Base-by-base conservation (phyloP, 805 yeast species). In the Tetrapisispora phaffii region DNA sequence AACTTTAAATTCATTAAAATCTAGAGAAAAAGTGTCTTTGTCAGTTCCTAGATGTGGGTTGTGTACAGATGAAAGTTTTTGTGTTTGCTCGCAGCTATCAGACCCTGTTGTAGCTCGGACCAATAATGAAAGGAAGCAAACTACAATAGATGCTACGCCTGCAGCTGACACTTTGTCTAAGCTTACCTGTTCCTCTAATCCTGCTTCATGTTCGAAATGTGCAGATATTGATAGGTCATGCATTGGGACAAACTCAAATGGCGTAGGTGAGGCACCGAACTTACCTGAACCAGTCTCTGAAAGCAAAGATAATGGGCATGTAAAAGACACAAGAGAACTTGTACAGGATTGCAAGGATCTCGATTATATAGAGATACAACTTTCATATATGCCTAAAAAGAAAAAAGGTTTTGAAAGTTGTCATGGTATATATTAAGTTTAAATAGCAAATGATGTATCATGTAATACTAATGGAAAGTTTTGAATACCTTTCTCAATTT, bases 21-120 rank as follows among this genome's bases (percentile, higher is more conserved):
- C 38, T 2, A 20, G n/a, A 12, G 7, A 20, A 34, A 8, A 4
- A 5, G n/a, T 29, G 7, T 36, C 29, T 34, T 42, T 41, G 19
- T 43, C 33, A 7, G 44, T 19, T n/a, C 34, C 16, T 3, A 34
- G 28, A 47, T 90, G 97, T 65, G 97, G 97, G 0, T 89, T 90
- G 63, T 90, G 97, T 59, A 78, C 95, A 0, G 95, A 85, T 53
- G 93, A 80, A 53, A 80, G 95, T 0, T 89, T 95, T 2, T 90
- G 97, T 65, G 84, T 90, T 2, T 90, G 97, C 61, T 77, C 90
- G 23, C 96, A 87, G 53, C 84, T 78, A 16, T 76, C 74, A 1
- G 65, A 50, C 29, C 19, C 34, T 33, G 35, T 22, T 1, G 19
- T 17, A 10, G 8, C 16, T 8, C 4, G 16, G 7, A 12, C 5